Evolutionary conservation across 352 stramenopile genomes (phyloP), one percentile per base, ranked within the genome.

Genomic region (Phytopythium delawarense): DNA sequence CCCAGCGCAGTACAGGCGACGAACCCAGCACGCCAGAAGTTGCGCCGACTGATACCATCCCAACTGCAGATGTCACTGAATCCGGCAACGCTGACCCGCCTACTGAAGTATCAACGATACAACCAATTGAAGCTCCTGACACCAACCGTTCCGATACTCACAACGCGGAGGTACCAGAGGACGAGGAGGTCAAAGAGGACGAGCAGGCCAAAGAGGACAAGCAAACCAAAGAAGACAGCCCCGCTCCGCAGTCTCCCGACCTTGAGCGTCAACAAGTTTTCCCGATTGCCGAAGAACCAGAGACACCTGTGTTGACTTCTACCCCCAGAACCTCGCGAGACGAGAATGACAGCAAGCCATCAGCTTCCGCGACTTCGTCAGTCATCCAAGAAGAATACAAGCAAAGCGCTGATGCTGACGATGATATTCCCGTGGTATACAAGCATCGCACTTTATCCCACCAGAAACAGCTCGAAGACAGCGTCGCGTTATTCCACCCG

Each of bases 391-490:
- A 61, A 50, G 40, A 49, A 45, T 7, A 5, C 15, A 13, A 61
- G 7, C 21, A 25, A 25, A 54, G 35, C 25, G 46, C 39, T 0
- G 54, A 62, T 8, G 49, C 54, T 7, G 44, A 70, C 45, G 49
- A 51, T 1, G 44, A 67, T 23, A 44, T 73, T 20, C 62, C 71
- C 16, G 37, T 57, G 2, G 56, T 63, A 25, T 78, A 75, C 42
- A 70, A 63, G 12, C 63, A 64, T 7, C 67, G 68, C 21, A 57
- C 74, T 37, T 65, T 65, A 5, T 64, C 67, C 9, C 67, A 78
- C 7, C 71, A 75, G 23, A 71, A 71, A 30, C 46, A 68, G 46
- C 55, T 69, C 25, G 55, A 66, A 9, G 71, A 78, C 12, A 61
- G 62, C 1, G 58, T 73, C 13, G 68, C 66, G 23, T 28, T 78